Base-by-base conservation (phyloP, 2,329 filamentous ascomycete species). In the Pseudofabraea citricarpa region DNA sequence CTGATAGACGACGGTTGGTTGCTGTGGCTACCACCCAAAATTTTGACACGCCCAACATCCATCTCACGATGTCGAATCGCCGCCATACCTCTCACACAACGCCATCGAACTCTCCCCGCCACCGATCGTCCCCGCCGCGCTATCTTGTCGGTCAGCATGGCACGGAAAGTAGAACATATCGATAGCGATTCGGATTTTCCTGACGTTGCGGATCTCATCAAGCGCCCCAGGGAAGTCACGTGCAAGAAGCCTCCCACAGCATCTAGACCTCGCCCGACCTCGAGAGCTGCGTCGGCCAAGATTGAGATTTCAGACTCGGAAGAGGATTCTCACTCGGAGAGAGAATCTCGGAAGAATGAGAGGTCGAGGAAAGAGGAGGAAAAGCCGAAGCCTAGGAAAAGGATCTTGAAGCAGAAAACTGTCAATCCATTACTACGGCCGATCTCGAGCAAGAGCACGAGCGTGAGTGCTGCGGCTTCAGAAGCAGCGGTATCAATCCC, bases 351-450 rank as follows among this genome's bases (percentile, higher is more conserved):
- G 13, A 16, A 32, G 19, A 16, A 3, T 8, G n/a, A 32, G 19
- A 32, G 29, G 29, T 3, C 29, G 29, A 32, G 19, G 29, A 32
- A 32, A 13, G 35, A 44, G 9, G 36, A 32, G 35, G 31, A 22
- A 12, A 47, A 47, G 38, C 13, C 42, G 19, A 55, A 52, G 40
- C 43, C 47, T 15, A 56, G 43, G 41, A 57, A 53, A 38, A 43
- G 56, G 24, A 41, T 58, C 7, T 21, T 58, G 24, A 52, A 54
- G 35, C 45, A 46, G 35, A 46, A 37, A 10, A 22, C 24, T 37
- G 52, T 56, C 42, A 58, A 58, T 43, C 50, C 56, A 3, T 37
- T 58, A 1, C 36, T 58, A 20, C 41, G 53, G n/a, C 54, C 53
- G 7, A 12, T 56, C 20, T 43, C 26, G 24, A 27, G 29, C 27